Evolutionary conservation across 768 basidiomycete genomes (phyloP), one percentile per base, ranked within the genome.

Genomic region (Boletus tylopilopsis): DNA sequence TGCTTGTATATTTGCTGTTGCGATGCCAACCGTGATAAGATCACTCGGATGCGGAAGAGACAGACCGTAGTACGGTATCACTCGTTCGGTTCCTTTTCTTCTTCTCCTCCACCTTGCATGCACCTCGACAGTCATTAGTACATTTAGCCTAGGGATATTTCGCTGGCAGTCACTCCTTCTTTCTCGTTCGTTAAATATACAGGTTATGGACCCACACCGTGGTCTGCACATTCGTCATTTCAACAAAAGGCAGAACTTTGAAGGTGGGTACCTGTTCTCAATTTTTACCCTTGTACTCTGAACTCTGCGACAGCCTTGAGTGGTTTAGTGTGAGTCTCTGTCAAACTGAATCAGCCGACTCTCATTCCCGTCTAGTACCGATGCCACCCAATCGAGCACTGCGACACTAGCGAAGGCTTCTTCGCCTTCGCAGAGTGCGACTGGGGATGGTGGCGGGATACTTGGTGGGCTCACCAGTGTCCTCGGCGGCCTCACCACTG

Each of bases 11-110:
- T 39, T 16, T 27, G 11, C 23, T 42, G 67, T 69, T 35, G 67
- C 56, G 66, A 69, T 65, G 66, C 67, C 66, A 67, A 67, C 66
- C 2, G 2, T 12, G 4, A 30, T 22, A 32, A 30, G 27, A 27
- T 24, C n/a, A 16, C n/a, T n/a, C n/a, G n/a, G 7, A 11, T 19
- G 29, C 50, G 10, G 59, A 47, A 54, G 61, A 54, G 59, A 47
- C 54, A 61, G 41, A 29, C n/a, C n/a, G n/a, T n/a, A n/a, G n/a
- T n/a, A n/a, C 50, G n/a, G 8, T 45, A 34, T 15, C 18, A n/a
- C n/a, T n/a, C n/a, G n/a, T n/a, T 27, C 37, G 45, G 30, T 4
- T 27, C 33, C 25, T 3, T 32, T 43, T 42, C 22, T 32, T 38
- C 30, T 21, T 16, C 32, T 40, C 44, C 39, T 40, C 25, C 41